Conservation (phyloP, 495 filamentous ascomycete species). For the Sporormia fimetaria region DNA sequence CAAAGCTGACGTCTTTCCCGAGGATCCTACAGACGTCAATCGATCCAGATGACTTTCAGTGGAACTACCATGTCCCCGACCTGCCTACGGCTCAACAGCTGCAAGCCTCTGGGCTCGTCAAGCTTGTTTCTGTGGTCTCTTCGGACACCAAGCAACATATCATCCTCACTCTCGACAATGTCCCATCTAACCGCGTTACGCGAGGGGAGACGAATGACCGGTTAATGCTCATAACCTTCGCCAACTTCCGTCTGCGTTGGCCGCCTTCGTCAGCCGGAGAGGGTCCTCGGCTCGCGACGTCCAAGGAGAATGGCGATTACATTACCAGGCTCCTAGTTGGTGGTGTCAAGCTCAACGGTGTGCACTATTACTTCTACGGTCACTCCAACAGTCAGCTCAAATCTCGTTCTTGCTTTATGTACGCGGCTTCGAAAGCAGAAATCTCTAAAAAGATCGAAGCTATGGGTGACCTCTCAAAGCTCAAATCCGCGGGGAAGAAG, state of each 20-base stretch:
- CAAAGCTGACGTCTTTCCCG: constrained; percentile 20
- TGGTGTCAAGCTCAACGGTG: constrained; percentile 35
- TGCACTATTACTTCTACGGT: constrained; percentile 41
- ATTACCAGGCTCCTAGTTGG: constrained; percentile 32
- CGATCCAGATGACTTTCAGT: constrained; percentile 27
- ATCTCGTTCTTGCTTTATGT: constrained; percentile 39
- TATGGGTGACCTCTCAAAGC: constrained; percentile 40
- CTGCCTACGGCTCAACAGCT: constrained; percentile 24
- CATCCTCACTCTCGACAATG: constrained; percentile 24
- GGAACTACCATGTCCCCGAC: constrained; percentile 29
- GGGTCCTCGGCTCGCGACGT: constrained; percentile 28
- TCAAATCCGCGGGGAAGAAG: constrained; percentile 43
- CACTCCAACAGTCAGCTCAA: constrained; percentile 46
- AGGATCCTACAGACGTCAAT: constrained; percentile 25
- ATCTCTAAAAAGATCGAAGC: constrained; percentile 33
- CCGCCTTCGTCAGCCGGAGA: constrained; percentile 1
- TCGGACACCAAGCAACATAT: constrained; percentile 27
- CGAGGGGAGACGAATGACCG: constrained; percentile 23
- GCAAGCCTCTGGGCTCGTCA: constrained; percentile 29
- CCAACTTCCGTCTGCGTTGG: constrained; percentile 33
- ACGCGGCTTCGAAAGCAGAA: constrained; percentile 33
- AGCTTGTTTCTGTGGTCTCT: constrained; percentile 30
- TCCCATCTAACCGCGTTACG: constrained; percentile 33
- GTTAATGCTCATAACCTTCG: constrained; percentile 35
- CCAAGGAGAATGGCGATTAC: constrained; percentile 37